Evolutionary conservation across 257 asterid genomes (phyloP).

Genomic region (Ophiorrhiza pumila): DNA sequence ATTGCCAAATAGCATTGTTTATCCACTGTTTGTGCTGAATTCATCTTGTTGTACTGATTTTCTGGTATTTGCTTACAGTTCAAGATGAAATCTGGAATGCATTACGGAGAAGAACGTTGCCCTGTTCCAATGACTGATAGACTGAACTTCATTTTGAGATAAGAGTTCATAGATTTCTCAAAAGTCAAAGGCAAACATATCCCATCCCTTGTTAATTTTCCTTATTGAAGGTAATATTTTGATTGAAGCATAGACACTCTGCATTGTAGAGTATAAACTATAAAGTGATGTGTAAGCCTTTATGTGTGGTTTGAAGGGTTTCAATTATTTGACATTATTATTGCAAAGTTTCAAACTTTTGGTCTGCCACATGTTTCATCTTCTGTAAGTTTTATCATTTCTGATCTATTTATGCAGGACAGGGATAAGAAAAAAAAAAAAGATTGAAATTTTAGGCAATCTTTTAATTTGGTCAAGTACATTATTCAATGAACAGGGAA

Average conservation of each 20-base stretch:
- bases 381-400: too few relatives aligned
- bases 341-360: neutral
- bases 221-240: neutral
- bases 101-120: constrained; percentile 83
- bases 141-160: constrained; percentile 93
- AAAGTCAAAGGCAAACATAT: constrained; percentile 84
- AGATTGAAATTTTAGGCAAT: too few relatives aligned
- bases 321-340: neutral
- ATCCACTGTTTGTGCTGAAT: neutral
- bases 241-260: neutral
- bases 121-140: constrained; percentile 66
- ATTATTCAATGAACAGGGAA: too few relatives aligned
- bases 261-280: neutral
- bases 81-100: constrained; percentile 93
- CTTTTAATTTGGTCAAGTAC: too few relatives aligned
- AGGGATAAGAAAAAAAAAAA: too few relatives aligned
- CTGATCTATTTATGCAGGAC: too few relatives aligned
- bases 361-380: neutral
- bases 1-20: neutral
- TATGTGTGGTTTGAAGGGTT: neutral
- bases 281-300: neutral
- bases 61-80: constrained; percentile 51
- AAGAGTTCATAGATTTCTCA: constrained; percentile 79
- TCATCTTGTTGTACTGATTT: neutral
- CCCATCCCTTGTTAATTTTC: constrained; percentile 1